Percentiles rank a stretch among this genome's conserved stretches.
Conservation (phyloP, 331 rosid genomes). For the Pyracantha coccinea region DNA sequence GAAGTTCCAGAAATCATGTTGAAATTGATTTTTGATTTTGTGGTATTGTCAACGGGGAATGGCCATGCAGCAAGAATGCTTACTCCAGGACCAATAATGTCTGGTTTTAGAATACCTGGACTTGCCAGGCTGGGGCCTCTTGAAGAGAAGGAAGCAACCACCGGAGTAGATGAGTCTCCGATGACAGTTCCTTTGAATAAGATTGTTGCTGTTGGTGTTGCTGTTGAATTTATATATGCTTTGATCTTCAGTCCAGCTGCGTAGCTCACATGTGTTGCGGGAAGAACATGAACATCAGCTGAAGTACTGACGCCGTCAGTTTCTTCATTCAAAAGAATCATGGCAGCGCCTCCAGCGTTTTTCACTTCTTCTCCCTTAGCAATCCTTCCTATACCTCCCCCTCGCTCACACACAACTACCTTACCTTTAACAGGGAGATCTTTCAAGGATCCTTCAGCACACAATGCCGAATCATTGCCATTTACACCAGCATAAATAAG, state of each 20-base stretch:
- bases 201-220: conserved; percentile 51
- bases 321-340: conserved; percentile 60
- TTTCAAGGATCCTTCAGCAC: conserved; percentile 45
- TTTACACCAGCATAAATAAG: conserved; percentile 49
- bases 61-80: conserved; percentile 78
- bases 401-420: conserved; percentile 60
- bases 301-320: conserved; percentile 28
- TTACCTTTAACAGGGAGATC: conserved; percentile 39
- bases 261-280: conserved; percentile 58
- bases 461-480: conserved; percentile 37
- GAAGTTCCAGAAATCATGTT: conserved; percentile 76
- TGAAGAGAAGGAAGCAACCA: conserved; percentile 61
- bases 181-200: conserved; percentile 57
- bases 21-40: conserved; percentile 36
- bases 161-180: conserved; percentile 43
- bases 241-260: conserved; percentile 53
- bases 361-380: conserved; percentile 58
- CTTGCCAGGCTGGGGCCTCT: conserved; percentile 68
- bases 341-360: conserved; percentile 60
- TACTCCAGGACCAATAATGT: conserved; percentile 66
- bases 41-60: conserved; percentile 35
- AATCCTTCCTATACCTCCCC: conserved; percentile 49
- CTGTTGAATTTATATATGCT: conserved; percentile 53
- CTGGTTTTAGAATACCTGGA: conserved; percentile 84
- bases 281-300: conserved; percentile 62